These are phyloP conservation scores for Metarhizium robertsii DNA, from an alignment of 2,329 filamentous ascomycete species.

Conservation along the genomic window DNA sequence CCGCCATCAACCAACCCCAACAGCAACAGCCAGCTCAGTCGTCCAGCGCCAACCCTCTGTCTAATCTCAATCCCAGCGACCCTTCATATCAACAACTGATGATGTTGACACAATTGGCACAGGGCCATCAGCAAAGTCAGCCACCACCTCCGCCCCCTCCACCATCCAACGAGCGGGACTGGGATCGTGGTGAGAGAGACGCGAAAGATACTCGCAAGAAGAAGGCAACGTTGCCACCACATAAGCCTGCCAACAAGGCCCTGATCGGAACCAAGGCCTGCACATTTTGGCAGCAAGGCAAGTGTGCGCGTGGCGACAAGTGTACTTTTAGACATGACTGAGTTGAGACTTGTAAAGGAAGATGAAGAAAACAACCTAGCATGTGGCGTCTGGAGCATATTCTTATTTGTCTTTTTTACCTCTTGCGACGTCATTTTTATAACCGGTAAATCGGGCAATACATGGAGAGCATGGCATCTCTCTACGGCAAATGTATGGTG, in stretches of 20 bases:
- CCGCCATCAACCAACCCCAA: slow-evolving; percentile 30
- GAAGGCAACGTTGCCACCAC: slow-evolving; percentile 29
- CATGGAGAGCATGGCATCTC: neutral
- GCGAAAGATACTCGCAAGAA: slow-evolving; percentile 31
- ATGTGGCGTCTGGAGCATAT: slow-evolving; percentile 3
- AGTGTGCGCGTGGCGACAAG: slow-evolving; percentile 62
- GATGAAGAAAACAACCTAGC: neutral
- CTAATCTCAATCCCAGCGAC: slow-evolving; percentile 27
- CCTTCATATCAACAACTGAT: slow-evolving; percentile 30
- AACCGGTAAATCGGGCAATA: neutral
- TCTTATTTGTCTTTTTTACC: neutral
- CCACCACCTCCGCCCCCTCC: slow-evolving; percentile 12
- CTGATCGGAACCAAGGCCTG: slow-evolving; percentile 60
- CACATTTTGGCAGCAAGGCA: slow-evolving; percentile 60
- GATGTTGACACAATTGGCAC: slow-evolving; percentile 28
- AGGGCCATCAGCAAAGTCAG: slow-evolving; percentile 19
- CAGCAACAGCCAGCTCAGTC: slow-evolving; percentile 12
- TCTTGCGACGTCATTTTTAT: neutral
- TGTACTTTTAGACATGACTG: slow-evolving; percentile 65
- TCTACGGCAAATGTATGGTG: neutral
- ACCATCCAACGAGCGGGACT: slow-evolving; percentile 7
- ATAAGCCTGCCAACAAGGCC: slow-evolving; percentile 41
- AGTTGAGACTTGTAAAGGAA: neutral
- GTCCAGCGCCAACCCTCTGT: slow-evolving; percentile 11
- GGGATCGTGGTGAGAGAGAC: slow-evolving; percentile 23